phyloP scores from a whole-genome alignment of 2,329 filamentous ascomycete genomes.

The Penicillium sp. region DNA sequence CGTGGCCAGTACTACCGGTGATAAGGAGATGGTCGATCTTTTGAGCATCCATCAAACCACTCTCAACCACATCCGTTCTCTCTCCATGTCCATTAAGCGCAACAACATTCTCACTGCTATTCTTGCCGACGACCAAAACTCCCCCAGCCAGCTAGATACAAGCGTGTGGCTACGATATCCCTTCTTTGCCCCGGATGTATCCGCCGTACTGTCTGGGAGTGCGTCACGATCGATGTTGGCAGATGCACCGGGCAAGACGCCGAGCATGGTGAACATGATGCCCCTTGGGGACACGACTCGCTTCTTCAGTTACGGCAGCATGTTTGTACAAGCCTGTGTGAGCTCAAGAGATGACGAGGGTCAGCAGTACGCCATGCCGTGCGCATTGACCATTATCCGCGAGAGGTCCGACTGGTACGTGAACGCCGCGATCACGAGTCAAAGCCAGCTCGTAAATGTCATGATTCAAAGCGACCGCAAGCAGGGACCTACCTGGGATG shows the following conservation, averaged over 20 bases:
- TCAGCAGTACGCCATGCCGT: slow-evolving; percentile 70
- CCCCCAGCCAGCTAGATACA: slow-evolving; percentile 78
- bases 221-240: slow-evolving; percentile 46
- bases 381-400: slow-evolving; percentile 74
- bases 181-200: slow-evolving; percentile 68
- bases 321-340: slow-evolving; percentile 72
- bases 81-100: slow-evolving; percentile 79
- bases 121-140: slow-evolving; percentile 62
- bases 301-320: slow-evolving; percentile 76
- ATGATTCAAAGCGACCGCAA: slow-evolving; percentile 69
- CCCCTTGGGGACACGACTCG: slow-evolving; percentile 74
- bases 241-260: slow-evolving; percentile 48
- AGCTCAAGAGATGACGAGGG: slow-evolving; percentile 69
- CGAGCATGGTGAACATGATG: slow-evolving; percentile 65
- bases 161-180: slow-evolving; percentile 82
- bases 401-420: slow-evolving; percentile 68
- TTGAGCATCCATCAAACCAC: slow-evolving; percentile 57
- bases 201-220: slow-evolving; percentile 68
- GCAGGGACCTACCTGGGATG: slow-evolving; percentile 73
- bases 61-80: slow-evolving; percentile 67
- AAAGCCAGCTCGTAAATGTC: slow-evolving; percentile 75
- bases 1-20: slow-evolving; percentile 46
- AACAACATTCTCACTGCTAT: slow-evolving; percentile 73
- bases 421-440: slow-evolving; percentile 74
- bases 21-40: slow-evolving; percentile 48